Evolutionary conservation across 1,284 basidiomycete species (phyloP), one percentile per base, ranked within the genome.

Genomic region (Apiotrichum akiyoshidainum): DNA sequence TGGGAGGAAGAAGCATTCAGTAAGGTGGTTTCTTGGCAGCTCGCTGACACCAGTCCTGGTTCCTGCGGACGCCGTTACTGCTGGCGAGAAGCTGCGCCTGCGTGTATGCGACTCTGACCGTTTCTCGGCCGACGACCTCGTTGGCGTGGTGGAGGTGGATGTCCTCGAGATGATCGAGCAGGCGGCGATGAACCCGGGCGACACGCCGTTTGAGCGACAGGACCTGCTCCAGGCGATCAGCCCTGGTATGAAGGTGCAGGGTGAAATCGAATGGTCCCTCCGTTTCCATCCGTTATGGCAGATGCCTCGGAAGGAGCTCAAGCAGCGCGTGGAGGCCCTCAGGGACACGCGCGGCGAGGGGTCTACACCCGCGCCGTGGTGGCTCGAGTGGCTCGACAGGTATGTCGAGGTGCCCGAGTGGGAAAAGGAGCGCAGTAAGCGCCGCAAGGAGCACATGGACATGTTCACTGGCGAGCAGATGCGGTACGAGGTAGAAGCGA

Each of bases 61-160:
- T 10, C 52, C 67, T 1, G 58, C 59, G 2, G 76, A 76, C 50
- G 68, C 72, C 2, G 68, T 79, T n/a, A 69, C 74, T 41, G 65
- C 69, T 1, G 78, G 77, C 11, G 77, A 79, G 51, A 64, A 64
- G 52, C 65, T 79, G 8, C 68, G 72, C 2, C 53, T 78, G 16
- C 62, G 71, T 4, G 59, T 74, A 1, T 79, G 69, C 68, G 80
- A 81, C 56, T 72, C 76, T 34, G 80, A 81, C 60, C 65, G 79
- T 5, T 78, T 79, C 60, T 78, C 77, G 14, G 66, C 76, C 7
- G 80, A 81, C 62, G 80, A 81, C 57, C 65, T 75, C 5, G 64
- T 81, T 19, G 80, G 80, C 1, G 55, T 73, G 0, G 74, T 80
- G 22, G 75, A 79, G 48, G 65, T 79, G 17, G 75, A 80, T 48